These are phyloP conservation scores for Circinella minor DNA, from an alignment of 371 early-diverging fungal species.

Conservation along the genomic window DNA sequence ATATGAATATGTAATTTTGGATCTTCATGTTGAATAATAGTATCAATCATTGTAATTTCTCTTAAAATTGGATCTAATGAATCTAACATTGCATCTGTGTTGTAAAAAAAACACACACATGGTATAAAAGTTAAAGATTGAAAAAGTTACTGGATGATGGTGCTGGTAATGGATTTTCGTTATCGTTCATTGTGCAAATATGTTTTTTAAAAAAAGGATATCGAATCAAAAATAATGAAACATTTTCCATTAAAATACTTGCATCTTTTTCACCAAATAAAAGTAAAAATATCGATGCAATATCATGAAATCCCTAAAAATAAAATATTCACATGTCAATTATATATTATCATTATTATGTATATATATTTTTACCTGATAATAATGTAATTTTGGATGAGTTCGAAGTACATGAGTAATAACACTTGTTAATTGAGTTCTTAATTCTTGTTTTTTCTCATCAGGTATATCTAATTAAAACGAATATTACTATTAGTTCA, in stretches of 20 bases:
- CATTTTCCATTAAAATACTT: conserved; percentile 47
- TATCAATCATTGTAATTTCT: conserved; percentile 59
- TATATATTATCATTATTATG: too few relatives aligned
- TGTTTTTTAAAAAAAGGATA: conserved; percentile 40
- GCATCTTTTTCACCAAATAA: conserved; percentile 62
- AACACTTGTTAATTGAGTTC: conserved; percentile 49
- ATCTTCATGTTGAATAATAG: conserved; percentile 57
- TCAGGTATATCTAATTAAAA: conserved; percentile 33
- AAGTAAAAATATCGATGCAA: conserved; percentile 64
- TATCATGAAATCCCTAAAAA: conserved; percentile 74
- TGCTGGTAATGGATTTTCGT: too few relatives aligned
- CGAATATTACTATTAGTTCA: not conserved
- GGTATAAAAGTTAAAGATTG: too few relatives aligned
- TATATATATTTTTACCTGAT: conserved; percentile 53
- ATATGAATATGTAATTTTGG: conserved; percentile 54
- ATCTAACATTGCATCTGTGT: conserved; percentile 64
- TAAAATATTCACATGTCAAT: not conserved
- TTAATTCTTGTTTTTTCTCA: conserved; percentile 36
- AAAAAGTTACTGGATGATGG: too few relatives aligned
- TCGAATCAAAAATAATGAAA: conserved; percentile 68
- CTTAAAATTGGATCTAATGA: conserved; percentile 19
- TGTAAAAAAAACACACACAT: too few relatives aligned
- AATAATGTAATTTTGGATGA: conserved; percentile 68
- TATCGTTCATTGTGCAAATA: too few relatives aligned
- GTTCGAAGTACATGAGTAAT: conserved; percentile 56